phyloP scores from a whole-genome alignment of 1,139 yeast genomes.

The Yamadazyma sp. region DNA sequence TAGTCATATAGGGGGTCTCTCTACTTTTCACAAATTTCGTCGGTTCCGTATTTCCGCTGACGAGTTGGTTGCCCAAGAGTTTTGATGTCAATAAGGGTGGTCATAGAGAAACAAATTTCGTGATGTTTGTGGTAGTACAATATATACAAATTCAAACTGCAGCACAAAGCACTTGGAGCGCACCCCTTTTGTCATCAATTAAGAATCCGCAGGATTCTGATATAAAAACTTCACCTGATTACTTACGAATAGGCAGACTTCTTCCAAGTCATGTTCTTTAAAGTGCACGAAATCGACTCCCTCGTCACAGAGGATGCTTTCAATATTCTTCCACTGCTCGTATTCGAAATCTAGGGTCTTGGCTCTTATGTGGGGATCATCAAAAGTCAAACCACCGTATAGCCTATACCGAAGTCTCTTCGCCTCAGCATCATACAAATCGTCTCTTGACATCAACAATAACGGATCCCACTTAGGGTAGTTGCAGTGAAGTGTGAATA shows the following conservation, averaged over 20 bases:
- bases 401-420: constrained; percentile 29
- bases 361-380: constrained; percentile 16
- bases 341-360: constrained; percentile 31
- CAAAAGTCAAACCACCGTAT: constrained; percentile 28
- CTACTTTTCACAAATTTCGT: not conserved
- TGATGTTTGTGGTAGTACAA: too few relatives aligned
- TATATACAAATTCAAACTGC: too few relatives aligned
- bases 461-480: constrained; percentile 40
- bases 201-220: constrained; percentile 3
- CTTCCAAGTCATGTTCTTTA: constrained; percentile 19
- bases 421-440: constrained; percentile 27
- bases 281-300: constrained; percentile 26
- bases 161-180: too few relatives aligned
- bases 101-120: too few relatives aligned
- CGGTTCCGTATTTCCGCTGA: not conserved
- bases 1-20: not conserved
- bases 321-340: constrained; percentile 35
- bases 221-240: constrained; percentile 32
- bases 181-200: not conserved
- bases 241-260: constrained; percentile 26
- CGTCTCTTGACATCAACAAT: constrained; percentile 23
- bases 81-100: too few relatives aligned
- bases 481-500: constrained; percentile 40
- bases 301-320: constrained; percentile 27
- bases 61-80: too few relatives aligned